Percentiles rank a stretch among this genome's conserved stretches.
These are phyloP conservation scores for Aquilaria agallochum DNA, from an alignment of 441 rosid genomes.

Conservation along the genomic window DNA sequence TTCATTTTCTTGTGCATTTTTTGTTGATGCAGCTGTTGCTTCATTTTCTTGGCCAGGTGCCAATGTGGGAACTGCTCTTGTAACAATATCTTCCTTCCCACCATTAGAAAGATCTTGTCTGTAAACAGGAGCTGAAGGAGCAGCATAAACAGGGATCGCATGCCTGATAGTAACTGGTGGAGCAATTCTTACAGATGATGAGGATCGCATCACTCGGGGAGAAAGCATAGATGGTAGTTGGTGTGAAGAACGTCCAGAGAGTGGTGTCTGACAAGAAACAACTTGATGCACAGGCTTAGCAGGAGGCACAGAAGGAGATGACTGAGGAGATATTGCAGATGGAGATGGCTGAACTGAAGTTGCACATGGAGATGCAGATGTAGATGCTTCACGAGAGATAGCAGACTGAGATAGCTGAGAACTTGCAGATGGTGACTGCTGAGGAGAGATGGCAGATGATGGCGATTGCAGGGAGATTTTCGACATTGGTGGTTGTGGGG, in stretches of 20 bases:
- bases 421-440: neutral
- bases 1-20: conserved; percentile 24
- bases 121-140: conserved; percentile 38
- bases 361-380: conserved; percentile 7
- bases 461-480: neutral
- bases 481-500: conserved; percentile 26
- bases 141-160: conserved; percentile 59
- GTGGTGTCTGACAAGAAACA: neutral
- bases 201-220: conserved; percentile 36
- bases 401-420: conserved; percentile 2
- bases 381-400: conserved; percentile 14
- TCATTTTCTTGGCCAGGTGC: conserved; percentile 25
- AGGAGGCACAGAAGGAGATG: neutral
- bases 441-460: neutral
- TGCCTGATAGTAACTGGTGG: conserved; percentile 80
- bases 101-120: conserved; percentile 32
- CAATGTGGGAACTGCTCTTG: conserved; percentile 10
- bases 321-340: neutral
- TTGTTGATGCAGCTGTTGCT: conserved; percentile 16
- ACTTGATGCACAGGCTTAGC: neutral
- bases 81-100: conserved; percentile 30
- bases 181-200: conserved; percentile 45
- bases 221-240: conserved; percentile 34
- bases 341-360: neutral
- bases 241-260: conserved; percentile 4